Percentiles rank a stretch among this genome's conserved stretches.
Conservation (phyloP, 2,329 filamentous ascomycete species). For the Diaporthe vaccinii region DNA sequence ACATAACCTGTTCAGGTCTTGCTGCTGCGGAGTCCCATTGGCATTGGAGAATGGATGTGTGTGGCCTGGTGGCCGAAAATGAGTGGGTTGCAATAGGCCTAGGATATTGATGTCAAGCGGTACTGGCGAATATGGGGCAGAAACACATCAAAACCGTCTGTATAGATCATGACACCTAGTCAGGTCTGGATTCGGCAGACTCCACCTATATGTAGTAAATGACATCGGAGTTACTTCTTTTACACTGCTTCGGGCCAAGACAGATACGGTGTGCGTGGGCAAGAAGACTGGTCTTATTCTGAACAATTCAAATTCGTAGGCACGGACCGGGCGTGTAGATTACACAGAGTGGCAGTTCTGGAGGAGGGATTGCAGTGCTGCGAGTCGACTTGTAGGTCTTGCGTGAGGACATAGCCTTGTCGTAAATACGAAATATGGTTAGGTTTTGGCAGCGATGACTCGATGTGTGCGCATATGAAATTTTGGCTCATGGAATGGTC, state of each 20-base stretch:
- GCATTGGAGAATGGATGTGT: not conserved
- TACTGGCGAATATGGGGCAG: not conserved
- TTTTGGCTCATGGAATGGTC: not conserved
- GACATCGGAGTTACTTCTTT: not conserved
- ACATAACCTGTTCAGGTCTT: not conserved
- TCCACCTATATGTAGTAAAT: not conserved
- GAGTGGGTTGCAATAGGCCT: fast-evolving
- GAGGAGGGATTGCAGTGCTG: no score
- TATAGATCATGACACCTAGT: not conserved
- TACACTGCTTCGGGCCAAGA: not conserved
- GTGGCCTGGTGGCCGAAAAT: not conserved
- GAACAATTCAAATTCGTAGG: not conserved
- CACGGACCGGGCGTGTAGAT: not conserved
- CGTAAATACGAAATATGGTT: not conserved
- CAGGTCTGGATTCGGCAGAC: not conserved
- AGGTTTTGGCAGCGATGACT: not conserved
- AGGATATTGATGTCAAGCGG: not conserved
- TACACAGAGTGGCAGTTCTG: no score
- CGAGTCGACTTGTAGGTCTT: no score
- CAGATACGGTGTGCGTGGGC: not conserved
- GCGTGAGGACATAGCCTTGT: no score
- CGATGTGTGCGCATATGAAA: not conserved
- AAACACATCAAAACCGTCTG: no score
- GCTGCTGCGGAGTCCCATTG: not conserved
- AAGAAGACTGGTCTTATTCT: not conserved